Base-by-base conservation (phyloP, 2,329 filamentous ascomycete genomes). In the Cercospora sojina region DNA sequence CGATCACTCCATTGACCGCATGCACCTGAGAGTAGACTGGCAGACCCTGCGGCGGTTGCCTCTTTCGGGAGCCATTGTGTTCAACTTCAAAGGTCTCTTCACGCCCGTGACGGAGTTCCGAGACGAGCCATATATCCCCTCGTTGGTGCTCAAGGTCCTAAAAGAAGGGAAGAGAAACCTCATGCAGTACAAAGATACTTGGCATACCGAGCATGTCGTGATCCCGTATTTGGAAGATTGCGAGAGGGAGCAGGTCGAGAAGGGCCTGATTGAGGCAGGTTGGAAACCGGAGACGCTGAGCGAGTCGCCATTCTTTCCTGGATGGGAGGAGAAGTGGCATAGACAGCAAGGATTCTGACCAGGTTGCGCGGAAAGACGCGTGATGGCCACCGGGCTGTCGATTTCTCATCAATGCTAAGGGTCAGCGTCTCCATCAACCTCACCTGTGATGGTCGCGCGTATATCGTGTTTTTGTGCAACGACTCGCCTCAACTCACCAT, bases 1-100 rank as follows among this genome's bases (percentile, higher is more conserved):
- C 0, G 78, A 81, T 20, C 80, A 94, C 5, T 80, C 79, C 0
- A 74, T 87, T 2, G 82, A 86, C 0, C 85, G 91, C 35, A 82
- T 91, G 69, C 81, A 90, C 67, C 81, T 96, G 1, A 86, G 92
- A 4, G 91, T 95, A 1, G 92, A 96, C 77, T 96, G 92, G 91
- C 93, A 96, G 78, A 96, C 92, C 0, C 80, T 96, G 3, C 87
- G 92, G 1, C 86, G 92, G 2, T 80, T 96, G 0, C 92, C 92
- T 0, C 81, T 96, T 0, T 92, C 90, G 0, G 91, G 86, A 0
- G 89, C 85, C 0, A 82, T 96, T 1, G 86, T 92, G 0, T 96
- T 96, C 81, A 96, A 95, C 77, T 96, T 94, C 85, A 96, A 94
- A 75, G 91, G 90, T 0, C 78, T 95, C 0, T 96, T 96, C 78